These are phyloP conservation scores for Mucor irregularis DNA, from an alignment of 371 early-diverging fungal species.

Conservation along the genomic window DNA sequence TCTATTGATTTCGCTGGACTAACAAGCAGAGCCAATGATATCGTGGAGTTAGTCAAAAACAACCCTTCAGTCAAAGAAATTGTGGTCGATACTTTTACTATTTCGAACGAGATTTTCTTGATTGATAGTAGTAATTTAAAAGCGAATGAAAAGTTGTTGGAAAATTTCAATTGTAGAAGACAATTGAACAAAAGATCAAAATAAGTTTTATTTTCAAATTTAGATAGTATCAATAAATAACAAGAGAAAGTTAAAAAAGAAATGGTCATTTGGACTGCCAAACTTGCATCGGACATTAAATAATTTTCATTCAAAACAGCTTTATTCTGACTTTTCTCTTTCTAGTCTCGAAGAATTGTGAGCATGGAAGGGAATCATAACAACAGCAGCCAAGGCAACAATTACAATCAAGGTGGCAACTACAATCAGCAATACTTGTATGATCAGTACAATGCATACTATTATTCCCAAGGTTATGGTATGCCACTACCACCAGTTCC, in stretches of 20 bases:
- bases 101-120: slow-evolving; percentile 14
- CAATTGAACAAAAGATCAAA: slow-evolving; percentile 9
- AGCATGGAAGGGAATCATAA: background rate
- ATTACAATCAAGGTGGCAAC: background rate
- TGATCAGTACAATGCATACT: slow-evolving; percentile 1
- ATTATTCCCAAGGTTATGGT: slow-evolving; percentile 11
- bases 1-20: slow-evolving; percentile 19
- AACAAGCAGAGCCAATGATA: slow-evolving; percentile 14
- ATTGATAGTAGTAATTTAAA: slow-evolving; percentile 10
- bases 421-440: slow-evolving; percentile 2
- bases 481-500: slow-evolving; percentile 5
- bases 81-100: slow-evolving; percentile 16
- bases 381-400: background rate
- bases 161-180: slow-evolving; percentile 11
- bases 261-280: too few species aligned
- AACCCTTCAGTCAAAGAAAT: slow-evolving; percentile 17
- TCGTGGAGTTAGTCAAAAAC: slow-evolving; percentile 7
- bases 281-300: too few species aligned
- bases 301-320: too few species aligned
- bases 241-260: too few species aligned
- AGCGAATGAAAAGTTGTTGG: slow-evolving; percentile 5
- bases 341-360: too few species aligned
- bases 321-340: too few species aligned
- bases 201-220: slow-evolving; percentile 8
- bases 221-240: too few species aligned